These are phyloP conservation scores for Microthlaspi erraticum DNA, from an alignment of 345 rosid genomes.

Conservation along the genomic window DNA sequence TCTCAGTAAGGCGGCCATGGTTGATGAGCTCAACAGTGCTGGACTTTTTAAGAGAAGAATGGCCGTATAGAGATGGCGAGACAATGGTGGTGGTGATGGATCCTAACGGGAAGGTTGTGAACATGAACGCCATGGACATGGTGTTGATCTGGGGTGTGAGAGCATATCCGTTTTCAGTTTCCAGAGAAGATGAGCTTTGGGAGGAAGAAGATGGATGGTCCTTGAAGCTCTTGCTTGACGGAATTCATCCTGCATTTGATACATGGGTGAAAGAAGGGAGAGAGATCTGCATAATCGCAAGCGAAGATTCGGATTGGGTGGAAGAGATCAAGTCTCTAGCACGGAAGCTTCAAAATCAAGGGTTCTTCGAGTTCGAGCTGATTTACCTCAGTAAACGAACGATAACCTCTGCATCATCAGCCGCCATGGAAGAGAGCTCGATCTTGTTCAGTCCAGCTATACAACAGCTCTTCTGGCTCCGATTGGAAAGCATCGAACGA, in stretches of 20 bases:
- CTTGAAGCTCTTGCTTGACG: conserved; percentile 55
- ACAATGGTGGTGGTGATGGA: conserved; percentile 68
- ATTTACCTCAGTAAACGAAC: conserved; percentile 56
- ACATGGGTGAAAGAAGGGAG: conserved; percentile 63
- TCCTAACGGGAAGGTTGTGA: conserved; percentile 55
- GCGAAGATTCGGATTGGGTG: conserved; percentile 58
- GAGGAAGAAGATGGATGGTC: conserved; percentile 60
- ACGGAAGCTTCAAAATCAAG: conserved; percentile 44
- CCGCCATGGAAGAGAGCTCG: conserved; percentile 46
- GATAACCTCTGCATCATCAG: conserved; percentile 37
- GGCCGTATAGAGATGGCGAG: conserved; percentile 57
- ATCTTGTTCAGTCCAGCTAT: conserved; percentile 47
- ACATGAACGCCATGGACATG: conserved; percentile 75
- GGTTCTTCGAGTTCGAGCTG: conserved; percentile 57
- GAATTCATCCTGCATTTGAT: conserved; percentile 56
- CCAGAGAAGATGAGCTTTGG: conserved; percentile 75
- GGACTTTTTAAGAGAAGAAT: conserved; percentile 57
- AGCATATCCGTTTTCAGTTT: conserved; percentile 74
- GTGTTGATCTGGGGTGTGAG: conserved; percentile 70
- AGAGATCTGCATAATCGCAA: conserved; percentile 67
- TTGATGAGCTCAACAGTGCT: conserved; percentile 53
- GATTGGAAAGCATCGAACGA: conserved; percentile 67
- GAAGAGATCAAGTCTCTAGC: conserved; percentile 50
- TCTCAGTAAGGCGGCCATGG: conserved; percentile 63
- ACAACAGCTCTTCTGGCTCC: conserved; percentile 66